Conservation (phyloP, 176 grass and related monocot genomes). For the Calamus simplicifolius region DNA sequence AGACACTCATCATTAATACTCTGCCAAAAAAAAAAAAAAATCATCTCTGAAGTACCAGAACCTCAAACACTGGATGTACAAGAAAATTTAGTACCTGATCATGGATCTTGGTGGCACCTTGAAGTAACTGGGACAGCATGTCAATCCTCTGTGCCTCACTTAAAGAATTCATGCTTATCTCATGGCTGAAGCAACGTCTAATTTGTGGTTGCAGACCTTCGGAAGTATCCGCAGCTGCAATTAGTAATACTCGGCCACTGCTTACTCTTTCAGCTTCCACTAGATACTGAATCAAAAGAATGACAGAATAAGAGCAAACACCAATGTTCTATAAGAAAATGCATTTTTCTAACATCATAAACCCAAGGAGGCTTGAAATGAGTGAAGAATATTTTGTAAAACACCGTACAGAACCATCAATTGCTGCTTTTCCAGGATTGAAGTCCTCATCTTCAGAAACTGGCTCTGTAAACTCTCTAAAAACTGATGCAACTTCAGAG, state of each 20-base stretch:
- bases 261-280: constrained; percentile 54
- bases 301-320: neutral
- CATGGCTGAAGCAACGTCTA: constrained; percentile 84
- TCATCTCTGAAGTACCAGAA: neutral
- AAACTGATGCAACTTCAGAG: constrained; percentile 62
- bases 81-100: constrained; percentile 45
- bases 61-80: constrained; percentile 2
- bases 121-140: constrained; percentile 70
- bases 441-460: constrained; percentile 33
- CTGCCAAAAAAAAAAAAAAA: constrained; percentile 30
- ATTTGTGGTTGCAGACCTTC: constrained; percentile 73
- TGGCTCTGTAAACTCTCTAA: constrained; percentile 68
- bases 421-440: constrained; percentile 23
- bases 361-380: neutral
- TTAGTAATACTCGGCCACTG: constrained; percentile 58
- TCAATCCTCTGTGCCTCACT: constrained; percentile 63
- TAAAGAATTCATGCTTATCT: constrained; percentile 78
- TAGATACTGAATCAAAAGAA: constrained; percentile 49
- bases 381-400: constrained; percentile 4
- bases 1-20: constrained; percentile 54
- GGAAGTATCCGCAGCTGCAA: constrained; percentile 69
- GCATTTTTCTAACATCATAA: too few relatives aligned
- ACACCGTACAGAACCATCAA: constrained; percentile 47
- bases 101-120: constrained; percentile 20
- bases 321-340: too few relatives aligned